These are phyloP conservation scores for Uncinocarpus reesii DNA, from an alignment of 2,329 filamentous ascomycete genomes.

Conservation along the genomic window DNA sequence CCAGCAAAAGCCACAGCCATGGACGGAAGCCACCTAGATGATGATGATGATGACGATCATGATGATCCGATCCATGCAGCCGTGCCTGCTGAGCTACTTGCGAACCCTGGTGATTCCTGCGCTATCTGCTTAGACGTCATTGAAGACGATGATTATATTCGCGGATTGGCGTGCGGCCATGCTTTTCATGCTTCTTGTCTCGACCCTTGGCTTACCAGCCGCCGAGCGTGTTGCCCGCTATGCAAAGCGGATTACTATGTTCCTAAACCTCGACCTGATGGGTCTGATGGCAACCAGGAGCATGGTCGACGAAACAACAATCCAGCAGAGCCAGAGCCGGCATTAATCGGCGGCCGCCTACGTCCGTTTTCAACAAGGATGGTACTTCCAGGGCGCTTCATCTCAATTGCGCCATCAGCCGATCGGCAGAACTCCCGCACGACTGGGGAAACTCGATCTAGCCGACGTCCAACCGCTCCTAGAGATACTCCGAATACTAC, in stretches of 20 bases:
- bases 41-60: slow-evolving; percentile 53
- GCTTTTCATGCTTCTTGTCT: slow-evolving; percentile 94
- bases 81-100: slow-evolving; percentile 67
- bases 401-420: slow-evolving; percentile 23
- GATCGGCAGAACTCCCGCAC: slow-evolving; percentile 21
- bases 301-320: slow-evolving; percentile 18
- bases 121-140: slow-evolving; percentile 92
- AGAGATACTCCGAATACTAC: slow-evolving; percentile 3
- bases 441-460: slow-evolving; percentile 16
- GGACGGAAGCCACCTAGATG: slow-evolving; percentile 17
- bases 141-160: slow-evolving; percentile 91
- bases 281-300: slow-evolving; percentile 17
- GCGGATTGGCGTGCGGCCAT: slow-evolving; percentile 90
- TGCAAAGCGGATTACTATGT: slow-evolving; percentile 98
- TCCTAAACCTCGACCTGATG: slow-evolving; percentile 70
- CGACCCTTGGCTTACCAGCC: slow-evolving; percentile 90
- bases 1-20: background rate
- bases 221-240: slow-evolving; percentile 88
- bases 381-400: slow-evolving; percentile 30
- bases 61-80: slow-evolving; percentile 71
- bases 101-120: slow-evolving; percentile 79
- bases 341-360: slow-evolving; percentile 26
- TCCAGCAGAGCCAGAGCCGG: slow-evolving; percentile 26
- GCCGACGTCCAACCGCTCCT: slow-evolving; percentile 1
- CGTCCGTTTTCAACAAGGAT: slow-evolving; percentile 28